Base-by-base conservation (phyloP, 1,284 basidiomycete species). In the Leccinum subrobustum region DNA sequence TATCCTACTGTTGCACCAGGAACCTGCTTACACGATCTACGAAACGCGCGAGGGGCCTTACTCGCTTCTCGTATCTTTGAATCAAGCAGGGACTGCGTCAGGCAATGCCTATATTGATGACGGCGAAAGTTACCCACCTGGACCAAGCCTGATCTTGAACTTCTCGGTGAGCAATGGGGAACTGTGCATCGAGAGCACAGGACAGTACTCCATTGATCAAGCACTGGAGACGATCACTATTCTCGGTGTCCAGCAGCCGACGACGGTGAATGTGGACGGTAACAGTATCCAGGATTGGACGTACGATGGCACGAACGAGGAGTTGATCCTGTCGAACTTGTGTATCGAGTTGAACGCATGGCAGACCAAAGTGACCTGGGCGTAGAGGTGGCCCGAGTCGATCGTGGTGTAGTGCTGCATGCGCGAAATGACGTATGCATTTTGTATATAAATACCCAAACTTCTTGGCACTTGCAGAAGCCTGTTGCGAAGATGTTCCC, bases 101-200 rank as follows among this genome's bases (percentile, higher is more conserved):
- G 83, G 83, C 1, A 71, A 75, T 4, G 79, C 79, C 6, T 83
- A 83, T 64, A 62, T 87, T 3, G 86, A 88, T 66, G 86, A 87
- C 57, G 86, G 86, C 7, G 64, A 69, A 39, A 84, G 79, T 60
- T 73, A 77, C 56, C 83, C 84, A 16, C 82, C 82, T 0, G 81
- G 82, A 3, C 76, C 81, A 1, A 81, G 75, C 69, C 78, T 75
- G 11, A 79, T 68, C 3, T 60, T 88, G 57, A 77, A 64, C 2
- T 80, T 87, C 66, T 53, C 58, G 0, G 79, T 74, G 2, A 52
- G 64, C 1, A 59, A 67, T 4, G 69, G 76, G 3, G 60, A 69
- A 35, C 59, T 87, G 27, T 55, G 56, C 2, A 74, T 85, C 16
- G 58, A 64, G n/a, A 70, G 75, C 35, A 59, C 63, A 0, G 88